A percentile compares a stretch with the other conserved stretches of the same genome.
These are phyloP conservation scores for Bullera alba DNA, from an alignment of 768 basidiomycete species.

Conservation along the genomic window DNA sequence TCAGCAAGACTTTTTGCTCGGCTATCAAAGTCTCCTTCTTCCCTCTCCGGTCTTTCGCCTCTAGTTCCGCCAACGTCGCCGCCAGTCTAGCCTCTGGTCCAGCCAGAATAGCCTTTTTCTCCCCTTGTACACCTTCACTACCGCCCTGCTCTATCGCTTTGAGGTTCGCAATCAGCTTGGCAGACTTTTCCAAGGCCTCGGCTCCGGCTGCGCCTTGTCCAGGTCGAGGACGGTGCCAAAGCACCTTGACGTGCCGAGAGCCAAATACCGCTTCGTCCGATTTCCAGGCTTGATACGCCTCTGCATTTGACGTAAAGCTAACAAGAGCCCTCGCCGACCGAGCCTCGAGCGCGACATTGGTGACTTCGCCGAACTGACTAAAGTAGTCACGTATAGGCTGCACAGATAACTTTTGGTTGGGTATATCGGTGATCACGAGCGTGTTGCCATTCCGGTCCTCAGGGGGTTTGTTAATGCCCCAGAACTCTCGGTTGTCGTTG, in stretches of 20 bases:
- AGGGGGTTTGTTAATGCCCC: constrained; percentile 37
- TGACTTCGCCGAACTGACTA: constrained; percentile 83
- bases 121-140: constrained; percentile 20
- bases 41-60: constrained; percentile 48
- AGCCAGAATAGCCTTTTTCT: constrained; percentile 36
- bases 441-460: constrained; percentile 31
- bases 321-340: constrained; percentile 70
- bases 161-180: constrained; percentile 65
- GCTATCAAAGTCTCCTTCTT: constrained; percentile 65
- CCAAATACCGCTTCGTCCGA: constrained; percentile 90
- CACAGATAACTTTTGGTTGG: constrained; percentile 69
- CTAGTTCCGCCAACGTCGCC: constrained; percentile 28
- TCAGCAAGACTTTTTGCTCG: constrained; percentile 82
- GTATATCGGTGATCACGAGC: constrained; percentile 90
- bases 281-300: constrained; percentile 85
- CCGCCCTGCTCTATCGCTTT: constrained; percentile 30
- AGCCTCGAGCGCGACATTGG: constrained; percentile 82
- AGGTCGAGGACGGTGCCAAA: constrained; percentile 90
- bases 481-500: too few relatives aligned
- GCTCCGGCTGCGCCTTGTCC: constrained; percentile 76
- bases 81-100: constrained; percentile 47
- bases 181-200: constrained; percentile 73
- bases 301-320: constrained; percentile 72
- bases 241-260: constrained; percentile 89
- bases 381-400: constrained; percentile 81